A percentile compares a stretch with the other conserved stretches of the same genome.
phyloP scores from a whole-genome alignment of 345 rosid species.

The Turritis glabra region DNA sequence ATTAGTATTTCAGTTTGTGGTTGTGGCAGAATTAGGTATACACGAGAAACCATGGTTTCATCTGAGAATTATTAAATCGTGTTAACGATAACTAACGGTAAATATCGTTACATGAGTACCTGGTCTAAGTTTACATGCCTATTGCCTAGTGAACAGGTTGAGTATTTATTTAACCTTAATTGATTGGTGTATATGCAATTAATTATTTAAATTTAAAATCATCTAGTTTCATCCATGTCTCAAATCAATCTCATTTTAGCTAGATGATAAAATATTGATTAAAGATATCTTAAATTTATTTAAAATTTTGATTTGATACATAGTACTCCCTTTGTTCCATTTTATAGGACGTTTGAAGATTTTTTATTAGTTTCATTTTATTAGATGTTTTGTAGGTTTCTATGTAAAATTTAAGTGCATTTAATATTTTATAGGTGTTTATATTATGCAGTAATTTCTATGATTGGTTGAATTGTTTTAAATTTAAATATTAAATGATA shows the following conservation, averaged over 20 bases:
- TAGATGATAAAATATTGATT: background rate
- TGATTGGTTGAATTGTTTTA: no score
- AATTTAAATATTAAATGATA: no score
- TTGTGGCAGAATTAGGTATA: conserved; percentile 37
- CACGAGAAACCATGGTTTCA: conserved; percentile 22
- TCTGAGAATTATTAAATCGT: conserved; percentile 1
- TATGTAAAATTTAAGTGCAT: no score
- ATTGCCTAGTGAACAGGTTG: background rate
- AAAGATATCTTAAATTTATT: background rate
- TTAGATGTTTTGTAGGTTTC: no score
- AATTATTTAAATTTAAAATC: background rate
- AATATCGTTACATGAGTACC: conserved; percentile 1
- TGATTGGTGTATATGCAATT: background rate
- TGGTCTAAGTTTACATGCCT: background rate
- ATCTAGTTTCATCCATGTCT: conserved; percentile 1
- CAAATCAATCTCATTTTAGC: background rate
- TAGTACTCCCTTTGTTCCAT: no score
- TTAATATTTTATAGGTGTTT: no score
- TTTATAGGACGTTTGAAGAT: no score
- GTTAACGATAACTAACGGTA: conserved; percentile 29
- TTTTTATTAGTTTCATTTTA: no score
- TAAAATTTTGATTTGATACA: background rate
- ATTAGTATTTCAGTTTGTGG: conserved; percentile 30
- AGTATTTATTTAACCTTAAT: background rate
- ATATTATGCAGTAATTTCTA: no score